These are phyloP conservation scores for Irpex sp. DNA, from an alignment of 1,284 basidiomycete species.

Conservation along the genomic window DNA sequence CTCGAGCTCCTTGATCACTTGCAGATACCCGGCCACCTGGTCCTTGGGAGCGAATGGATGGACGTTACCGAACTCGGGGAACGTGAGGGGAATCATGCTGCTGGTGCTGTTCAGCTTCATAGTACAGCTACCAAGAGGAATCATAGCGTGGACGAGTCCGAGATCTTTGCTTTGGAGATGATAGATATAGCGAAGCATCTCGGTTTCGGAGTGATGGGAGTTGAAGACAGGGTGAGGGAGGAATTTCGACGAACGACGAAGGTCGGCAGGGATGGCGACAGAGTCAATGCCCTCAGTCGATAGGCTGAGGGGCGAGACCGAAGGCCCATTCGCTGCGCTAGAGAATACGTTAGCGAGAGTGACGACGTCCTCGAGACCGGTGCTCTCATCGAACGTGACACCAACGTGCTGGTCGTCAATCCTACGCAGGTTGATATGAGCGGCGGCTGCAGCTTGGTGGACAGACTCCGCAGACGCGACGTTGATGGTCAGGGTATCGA, in stretches of 20 bases:
- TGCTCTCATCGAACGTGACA: constrained; percentile 92
- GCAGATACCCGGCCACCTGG: constrained; percentile 87
- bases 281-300: constrained; percentile 30
- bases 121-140: constrained; percentile 93
- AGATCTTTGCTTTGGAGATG: constrained; percentile 94
- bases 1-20: constrained; percentile 88
- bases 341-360: constrained; percentile 84
- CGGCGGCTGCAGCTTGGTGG: constrained; percentile 65
- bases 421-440: constrained; percentile 82
- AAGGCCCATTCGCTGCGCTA: constrained; percentile 42
- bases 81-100: constrained; percentile 94
- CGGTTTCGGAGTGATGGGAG: constrained; percentile 94
- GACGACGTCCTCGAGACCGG: constrained; percentile 72
- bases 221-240: constrained; percentile 92
- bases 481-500: constrained; percentile 93
- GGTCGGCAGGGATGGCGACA: constrained; percentile 47
- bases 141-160: constrained; percentile 95
- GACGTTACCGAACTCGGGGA: constrained; percentile 86
- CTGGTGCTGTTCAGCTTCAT: constrained; percentile 98
- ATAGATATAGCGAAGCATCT: constrained; percentile 96
- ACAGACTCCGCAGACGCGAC: constrained; percentile 63
- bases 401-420: constrained; percentile 81
- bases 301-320: constrained; percentile 41
- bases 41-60: constrained; percentile 93
- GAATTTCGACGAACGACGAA: constrained; percentile 74